Conservation (phyloP, 371 early-diverging fungal genomes). For the Lichtheimia ornata region DNA sequence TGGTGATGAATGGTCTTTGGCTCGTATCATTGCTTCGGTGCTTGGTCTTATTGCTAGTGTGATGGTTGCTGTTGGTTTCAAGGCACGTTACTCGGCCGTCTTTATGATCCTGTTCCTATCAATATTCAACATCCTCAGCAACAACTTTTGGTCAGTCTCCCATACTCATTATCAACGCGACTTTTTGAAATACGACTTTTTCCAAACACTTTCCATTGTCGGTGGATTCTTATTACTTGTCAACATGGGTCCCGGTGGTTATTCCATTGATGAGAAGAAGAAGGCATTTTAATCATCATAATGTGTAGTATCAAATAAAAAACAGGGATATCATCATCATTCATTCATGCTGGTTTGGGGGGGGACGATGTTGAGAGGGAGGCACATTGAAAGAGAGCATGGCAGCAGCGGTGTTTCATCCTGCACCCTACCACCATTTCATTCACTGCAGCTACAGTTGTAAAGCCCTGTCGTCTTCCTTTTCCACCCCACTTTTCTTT, state of each 20-base stretch:
- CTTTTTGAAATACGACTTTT: conserved; percentile 95
- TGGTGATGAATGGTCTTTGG: conserved; percentile 67
- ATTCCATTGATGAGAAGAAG: conserved; percentile 94
- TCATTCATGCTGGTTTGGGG: no score
- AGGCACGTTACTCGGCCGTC: conserved; percentile 91
- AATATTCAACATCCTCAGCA: conserved; percentile 84
- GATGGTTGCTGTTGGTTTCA: conserved; percentile 94
- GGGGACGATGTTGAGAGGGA: no score
- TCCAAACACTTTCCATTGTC: conserved; percentile 93
- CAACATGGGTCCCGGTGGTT: conserved; percentile 86
- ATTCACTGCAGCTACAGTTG: not conserved
- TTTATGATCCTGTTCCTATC: conserved; percentile 84
- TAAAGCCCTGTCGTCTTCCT: not conserved
- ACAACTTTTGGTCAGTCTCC: conserved; percentile 94
- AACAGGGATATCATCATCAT: not conserved
- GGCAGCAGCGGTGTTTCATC: not conserved
- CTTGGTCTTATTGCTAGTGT: conserved; percentile 80
- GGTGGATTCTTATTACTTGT: conserved; percentile 90
- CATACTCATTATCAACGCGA: conserved; percentile 74
- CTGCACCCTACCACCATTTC: not conserved
- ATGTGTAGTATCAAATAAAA: not conserved
- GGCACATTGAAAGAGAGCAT: not conserved
- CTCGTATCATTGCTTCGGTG: conserved; percentile 64
- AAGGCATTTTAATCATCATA: conserved; percentile 72
- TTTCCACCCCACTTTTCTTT: not conserved